Evolutionary conservation across 2,329 filamentous ascomycete species (phyloP), one percentile per base, ranked within the genome.

Genomic region (Trichophyton simii): DNA sequence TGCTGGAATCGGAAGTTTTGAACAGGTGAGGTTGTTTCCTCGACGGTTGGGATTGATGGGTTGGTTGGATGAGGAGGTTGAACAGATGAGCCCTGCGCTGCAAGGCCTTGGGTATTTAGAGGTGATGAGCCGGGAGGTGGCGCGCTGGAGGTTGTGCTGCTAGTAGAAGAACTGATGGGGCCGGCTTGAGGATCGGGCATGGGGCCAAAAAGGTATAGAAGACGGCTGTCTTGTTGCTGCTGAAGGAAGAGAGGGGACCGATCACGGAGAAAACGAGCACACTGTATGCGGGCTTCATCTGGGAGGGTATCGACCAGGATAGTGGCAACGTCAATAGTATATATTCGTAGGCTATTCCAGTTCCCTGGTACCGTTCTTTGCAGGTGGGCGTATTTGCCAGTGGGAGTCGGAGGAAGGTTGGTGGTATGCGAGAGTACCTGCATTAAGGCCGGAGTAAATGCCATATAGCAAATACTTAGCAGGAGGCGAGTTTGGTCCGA

Each of bases 261-360:
- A 46, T 78, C 77, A 60, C 71, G 75, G 36, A 78, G 67, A 44
- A 76, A 73, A 20, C 74, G 72, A 11, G 70, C 70, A 60, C 76
- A 77, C 58, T 77, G 72, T 15, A 73, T 67, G 11, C 75, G 74
- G 25, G 72, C 69, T 58, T 79, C 76, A 44, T 78, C 75, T 15
- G 75, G 71, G 60, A 78, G 72, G 15, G 72, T 70, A 61, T 79
- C 77, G 34, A 76, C 70, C 3, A 79, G 68, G 9, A 73, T 72
- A 8, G 76, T 72, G 9, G 76, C 76, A 13, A 78, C 74, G 62
- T 79, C 77, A 13, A 78, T 67, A 11, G 76, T 72, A 46, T 77
- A 73, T 5, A 73, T 72, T 62, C 75, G 73, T 13, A 75, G 66
- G 41, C 71, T 65, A 4, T 71, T 71, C 7, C 70, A 72, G 20